Conservation (phyloP, 2,329 filamentous ascomycete species). For the Epichloe elymi region DNA sequence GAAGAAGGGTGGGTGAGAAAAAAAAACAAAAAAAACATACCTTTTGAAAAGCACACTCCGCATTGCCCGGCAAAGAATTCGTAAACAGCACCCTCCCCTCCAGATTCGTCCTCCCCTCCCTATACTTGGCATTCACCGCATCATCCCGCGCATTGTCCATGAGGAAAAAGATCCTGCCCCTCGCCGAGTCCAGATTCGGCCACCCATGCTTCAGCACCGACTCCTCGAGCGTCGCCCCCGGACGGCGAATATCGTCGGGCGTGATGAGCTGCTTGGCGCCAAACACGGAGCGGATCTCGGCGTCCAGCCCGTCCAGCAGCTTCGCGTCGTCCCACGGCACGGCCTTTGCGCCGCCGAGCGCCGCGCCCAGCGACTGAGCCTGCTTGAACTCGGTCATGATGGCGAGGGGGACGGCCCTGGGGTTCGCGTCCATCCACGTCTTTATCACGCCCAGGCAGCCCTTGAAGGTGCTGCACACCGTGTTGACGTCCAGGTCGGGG, state of each 20-base stretch:
- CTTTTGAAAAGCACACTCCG: constrained; percentile 35
- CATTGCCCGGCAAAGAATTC: constrained; percentile 29
- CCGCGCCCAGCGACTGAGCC: constrained; percentile 10
- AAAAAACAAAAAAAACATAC: neutral
- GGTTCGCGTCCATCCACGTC: constrained; percentile 29
- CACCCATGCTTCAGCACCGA: constrained; percentile 33
- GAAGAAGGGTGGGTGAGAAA: too few species aligned
- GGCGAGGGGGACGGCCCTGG: constrained; percentile 28
- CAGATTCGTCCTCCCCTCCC: constrained; percentile 16
- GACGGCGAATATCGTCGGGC: constrained; percentile 31
- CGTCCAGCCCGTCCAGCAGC: constrained; percentile 29
- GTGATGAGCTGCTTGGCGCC: constrained; percentile 26
- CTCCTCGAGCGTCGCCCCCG: constrained; percentile 29
- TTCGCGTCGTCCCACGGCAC: constrained; percentile 29
- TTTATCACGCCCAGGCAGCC: constrained; percentile 30
- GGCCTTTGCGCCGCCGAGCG: constrained; percentile 21
- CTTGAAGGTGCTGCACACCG: constrained; percentile 31
- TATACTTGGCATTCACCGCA: constrained; percentile 26
- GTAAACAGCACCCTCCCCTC: constrained; percentile 35
- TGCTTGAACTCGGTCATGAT: constrained; percentile 38
- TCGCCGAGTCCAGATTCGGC: constrained; percentile 29
- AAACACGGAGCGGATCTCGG: constrained; percentile 32
- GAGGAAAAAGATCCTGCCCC: constrained; percentile 34
- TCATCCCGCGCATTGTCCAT: constrained; percentile 35
- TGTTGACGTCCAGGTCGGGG: constrained; percentile 33